Evolutionary conservation across 306 rosid genomes (phyloP).

Genomic region (Lagenaria siceraria): DNA sequence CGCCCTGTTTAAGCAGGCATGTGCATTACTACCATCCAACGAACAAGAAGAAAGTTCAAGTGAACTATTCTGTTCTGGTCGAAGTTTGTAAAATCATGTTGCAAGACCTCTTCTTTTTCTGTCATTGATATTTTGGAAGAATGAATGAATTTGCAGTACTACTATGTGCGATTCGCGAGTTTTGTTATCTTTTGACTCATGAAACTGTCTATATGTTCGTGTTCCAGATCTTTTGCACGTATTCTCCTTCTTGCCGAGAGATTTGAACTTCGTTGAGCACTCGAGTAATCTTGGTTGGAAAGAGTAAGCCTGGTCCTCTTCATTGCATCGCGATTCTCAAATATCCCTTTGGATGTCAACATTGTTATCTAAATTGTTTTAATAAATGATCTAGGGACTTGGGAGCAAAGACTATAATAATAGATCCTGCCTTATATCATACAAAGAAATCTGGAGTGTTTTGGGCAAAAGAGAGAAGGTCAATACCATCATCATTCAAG

Average conservation of each 20-base stretch:
- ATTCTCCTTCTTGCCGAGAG: conserved; percentile 78
- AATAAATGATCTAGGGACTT: conserved; percentile 29
- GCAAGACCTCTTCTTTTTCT: not conserved
- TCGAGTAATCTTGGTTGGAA: conserved; percentile 84
- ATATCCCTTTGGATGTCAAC: not conserved
- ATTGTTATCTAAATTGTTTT: not conserved
- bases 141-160: not conserved
- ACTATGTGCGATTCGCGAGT: not conserved
- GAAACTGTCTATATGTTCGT: conserved; percentile 7
- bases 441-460: conserved; percentile 69
- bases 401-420: conserved; percentile 69
- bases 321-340: not conserved
- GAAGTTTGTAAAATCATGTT: not conserved
- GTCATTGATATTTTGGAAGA: not conserved
- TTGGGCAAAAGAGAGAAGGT: conserved; percentile 86
- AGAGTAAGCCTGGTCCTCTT: conserved; percentile 47
- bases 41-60: not conserved
- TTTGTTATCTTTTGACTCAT: not conserved
- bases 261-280: conserved; percentile 79
- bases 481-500: conserved; percentile 82
- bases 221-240: conserved; percentile 66
- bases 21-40: not conserved
- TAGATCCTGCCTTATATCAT: conserved; percentile 85
- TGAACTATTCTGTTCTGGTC: not conserved
- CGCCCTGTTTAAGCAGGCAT: not conserved